phyloP scores from a whole-genome alignment of 805 yeast species.

The Saccharomycopsis javanensis region DNA sequence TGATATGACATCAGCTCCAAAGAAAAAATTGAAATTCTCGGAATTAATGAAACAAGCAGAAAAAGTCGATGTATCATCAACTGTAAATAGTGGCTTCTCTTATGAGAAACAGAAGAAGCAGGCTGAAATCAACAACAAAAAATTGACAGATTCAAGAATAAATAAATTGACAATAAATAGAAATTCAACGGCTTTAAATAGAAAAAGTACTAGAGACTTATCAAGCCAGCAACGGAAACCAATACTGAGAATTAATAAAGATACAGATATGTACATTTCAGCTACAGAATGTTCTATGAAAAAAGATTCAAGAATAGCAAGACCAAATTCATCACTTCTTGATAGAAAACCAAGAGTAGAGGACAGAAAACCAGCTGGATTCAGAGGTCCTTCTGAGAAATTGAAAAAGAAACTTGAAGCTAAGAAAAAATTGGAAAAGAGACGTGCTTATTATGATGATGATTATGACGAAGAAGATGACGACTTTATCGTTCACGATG shows the following conservation, averaged over 20 bases:
- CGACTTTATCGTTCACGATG: slow-evolving; percentile 54
- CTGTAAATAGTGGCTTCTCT: slow-evolving; percentile 24
- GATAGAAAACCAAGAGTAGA: not conserved
- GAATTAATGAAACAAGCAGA: slow-evolving; percentile 66
- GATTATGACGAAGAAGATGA: slow-evolving; percentile 39
- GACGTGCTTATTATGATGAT: slow-evolving; percentile 24
- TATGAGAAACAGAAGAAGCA: not conserved
- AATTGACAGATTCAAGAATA: slow-evolving; percentile 26
- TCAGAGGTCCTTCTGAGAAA: slow-evolving; percentile 50
- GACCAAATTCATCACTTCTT: not conserved
- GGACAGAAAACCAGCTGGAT: not conserved
- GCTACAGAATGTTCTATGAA: not conserved
- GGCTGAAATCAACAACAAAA: not conserved
- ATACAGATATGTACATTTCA: no score
- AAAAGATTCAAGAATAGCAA: not conserved
- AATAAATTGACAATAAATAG: slow-evolving; percentile 14
- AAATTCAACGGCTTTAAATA: not conserved
- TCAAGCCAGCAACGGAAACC: not conserved
- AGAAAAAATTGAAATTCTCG: slow-evolving; percentile 46
- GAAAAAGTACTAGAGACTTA: not conserved
- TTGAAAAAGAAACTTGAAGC: slow-evolving; percentile 38
- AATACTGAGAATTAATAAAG: not conserved
- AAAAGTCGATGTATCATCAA: slow-evolving; percentile 41
- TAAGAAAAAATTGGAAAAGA: slow-evolving; percentile 22
- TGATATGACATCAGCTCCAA: slow-evolving; percentile 14